Percentiles rank a stretch among this genome's conserved stretches.
These are phyloP conservation scores for Pseudogymnoascus sp. DNA, from an alignment of 2,329 filamentous ascomycete species.

Conservation along the genomic window DNA sequence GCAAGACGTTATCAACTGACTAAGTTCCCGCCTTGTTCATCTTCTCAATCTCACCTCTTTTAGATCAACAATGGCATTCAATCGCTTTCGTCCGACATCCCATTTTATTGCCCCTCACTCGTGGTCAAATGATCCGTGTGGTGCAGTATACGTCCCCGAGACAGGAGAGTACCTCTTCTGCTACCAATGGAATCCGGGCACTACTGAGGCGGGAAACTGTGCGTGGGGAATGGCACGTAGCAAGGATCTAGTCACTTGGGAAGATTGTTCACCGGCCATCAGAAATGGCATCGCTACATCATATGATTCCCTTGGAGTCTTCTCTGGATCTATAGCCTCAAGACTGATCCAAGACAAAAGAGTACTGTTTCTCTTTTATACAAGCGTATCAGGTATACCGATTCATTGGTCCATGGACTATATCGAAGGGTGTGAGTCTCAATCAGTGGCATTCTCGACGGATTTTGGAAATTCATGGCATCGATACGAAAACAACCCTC, in stretches of 20 bases:
- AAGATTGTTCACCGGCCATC: neutral
- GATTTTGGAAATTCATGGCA: slow-evolving; percentile 20
- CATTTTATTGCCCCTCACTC: neutral
- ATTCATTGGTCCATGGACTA: slow-evolving; percentile 20
- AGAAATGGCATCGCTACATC: slow-evolving; percentile 11
- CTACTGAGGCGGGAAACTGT: neutral
- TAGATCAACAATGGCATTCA: neutral
- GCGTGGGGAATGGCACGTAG: neutral
- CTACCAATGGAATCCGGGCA: neutral
- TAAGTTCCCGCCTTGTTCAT: neutral
- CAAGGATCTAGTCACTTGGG: neutral
- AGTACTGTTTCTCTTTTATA: slow-evolving; percentile 19
- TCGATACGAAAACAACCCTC: slow-evolving; percentile 13
- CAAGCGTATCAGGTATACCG: slow-evolving; percentile 16
- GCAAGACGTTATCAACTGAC: neutral
- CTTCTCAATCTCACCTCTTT: neutral
- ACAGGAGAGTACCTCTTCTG: neutral
- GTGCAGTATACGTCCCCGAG: neutral
- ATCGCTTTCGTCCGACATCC: neutral
- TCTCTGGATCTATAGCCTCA: slow-evolving; percentile 18
- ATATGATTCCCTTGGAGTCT: slow-evolving; percentile 19
- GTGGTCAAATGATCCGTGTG: neutral
- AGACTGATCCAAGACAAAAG: slow-evolving; percentile 14
- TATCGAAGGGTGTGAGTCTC: slow-evolving; percentile 18
- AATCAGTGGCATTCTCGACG: slow-evolving; percentile 18